Evolutionary conservation across 139 green algal species (phyloP), one percentile per base, ranked within the genome.

Genomic region (Chlamydomonas schloesseri): DNA sequence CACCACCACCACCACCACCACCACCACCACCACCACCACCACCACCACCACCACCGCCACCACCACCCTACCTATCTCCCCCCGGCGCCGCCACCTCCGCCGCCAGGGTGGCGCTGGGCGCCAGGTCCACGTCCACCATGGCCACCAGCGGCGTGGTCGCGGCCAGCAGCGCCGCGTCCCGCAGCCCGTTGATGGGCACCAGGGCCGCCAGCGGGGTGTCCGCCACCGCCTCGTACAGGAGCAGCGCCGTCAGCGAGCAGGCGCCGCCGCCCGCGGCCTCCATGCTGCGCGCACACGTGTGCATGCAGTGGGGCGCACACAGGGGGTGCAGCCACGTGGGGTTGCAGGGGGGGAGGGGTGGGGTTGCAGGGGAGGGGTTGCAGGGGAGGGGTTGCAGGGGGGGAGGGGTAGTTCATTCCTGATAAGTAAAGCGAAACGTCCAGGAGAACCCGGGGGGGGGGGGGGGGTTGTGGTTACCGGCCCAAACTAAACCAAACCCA

Each of bases 181-280:
- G 76, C 77, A 94, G 77, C 3, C 67, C 82, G 50, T 94, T 94
- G 88, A 94, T 92, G 67, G 91, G 91, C 60, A 94, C 85, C 72
- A 94, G 69, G 11, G 64, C 42, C 18, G 23, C 26, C 88, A 94
- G 83, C 37, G 90, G 53, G 5, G 84, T 75, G 57, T 90, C 90
- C 13, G 82, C 20, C 28, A 91, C 76, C 20, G 71, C 68, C 87
- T 93, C 91, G 46, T 86, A 89, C 73, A 93, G 70, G 83, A 93
- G 83, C 86, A 90, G 80, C 21, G 88, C 71, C 26, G 86, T 84
- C 46, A 92, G 82, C 37, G 84, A 62, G 70, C 89, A 93, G 67
- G 62, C 28, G 9, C 29, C 14, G 29, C 28, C 8, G 33, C 42
- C 42, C 42, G 47, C 20, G 0, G 84, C 67, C 37, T 92, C 84